phyloP scores from a whole-genome alignment of 306 rosid genomes.

The Oemleria cerasiformis region DNA sequence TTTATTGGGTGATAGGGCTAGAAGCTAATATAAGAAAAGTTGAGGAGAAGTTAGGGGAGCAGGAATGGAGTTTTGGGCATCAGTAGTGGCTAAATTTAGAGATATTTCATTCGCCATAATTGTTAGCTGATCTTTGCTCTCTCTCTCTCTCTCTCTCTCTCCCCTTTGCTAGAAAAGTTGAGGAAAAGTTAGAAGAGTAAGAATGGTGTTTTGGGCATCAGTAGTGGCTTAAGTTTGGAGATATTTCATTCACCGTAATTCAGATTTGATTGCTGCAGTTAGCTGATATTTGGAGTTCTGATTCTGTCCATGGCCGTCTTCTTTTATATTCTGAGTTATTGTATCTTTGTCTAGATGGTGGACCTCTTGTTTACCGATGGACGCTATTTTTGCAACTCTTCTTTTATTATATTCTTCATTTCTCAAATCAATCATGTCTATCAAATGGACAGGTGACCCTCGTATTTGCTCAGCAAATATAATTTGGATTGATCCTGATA shows the following conservation, averaged over 20 bases:
- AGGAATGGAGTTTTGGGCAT: not conserved
- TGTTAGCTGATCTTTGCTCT: not conserved
- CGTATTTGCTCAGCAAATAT: slow-evolving; percentile 72
- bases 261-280: not conserved
- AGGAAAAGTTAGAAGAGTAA: not conserved
- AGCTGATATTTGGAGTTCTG: not conserved
- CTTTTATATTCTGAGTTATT: not conserved
- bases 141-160: too few species aligned
- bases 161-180: not conserved
- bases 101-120: not conserved
- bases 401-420: not conserved
- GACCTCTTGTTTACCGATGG: not conserved
- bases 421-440: not conserved
- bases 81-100: not conserved
- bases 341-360: not conserved
- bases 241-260: not conserved
- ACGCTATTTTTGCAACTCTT: not conserved
- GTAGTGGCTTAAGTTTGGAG: not conserved
- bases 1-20: not conserved
- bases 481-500: slow-evolving; percentile 74
- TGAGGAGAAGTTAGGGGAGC: not conserved
- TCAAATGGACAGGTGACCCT: slow-evolving; percentile 61
- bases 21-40: not conserved
- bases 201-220: not conserved
- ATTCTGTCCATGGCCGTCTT: not conserved